Conservation (phyloP, 768 basidiomycete species). For the Coprinellus micaceus region DNA sequence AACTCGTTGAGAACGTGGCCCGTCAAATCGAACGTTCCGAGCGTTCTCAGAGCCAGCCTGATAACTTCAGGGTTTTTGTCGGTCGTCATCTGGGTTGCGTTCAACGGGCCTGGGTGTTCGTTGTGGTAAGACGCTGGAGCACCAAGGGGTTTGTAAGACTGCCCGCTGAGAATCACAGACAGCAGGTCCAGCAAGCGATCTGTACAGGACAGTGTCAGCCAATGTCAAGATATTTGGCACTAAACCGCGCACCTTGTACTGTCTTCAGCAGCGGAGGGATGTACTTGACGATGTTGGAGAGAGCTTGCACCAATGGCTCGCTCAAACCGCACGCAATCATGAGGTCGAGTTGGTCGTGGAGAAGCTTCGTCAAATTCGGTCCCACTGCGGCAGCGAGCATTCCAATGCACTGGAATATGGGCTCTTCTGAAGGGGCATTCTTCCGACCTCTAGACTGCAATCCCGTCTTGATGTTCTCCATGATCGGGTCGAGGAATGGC, state of each 20-base stretch:
- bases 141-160: slow-evolving; percentile 84
- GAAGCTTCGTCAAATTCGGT: slow-evolving; percentile 88
- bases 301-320: slow-evolving; percentile 80
- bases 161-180: slow-evolving; percentile 76
- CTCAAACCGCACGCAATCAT: slow-evolving; percentile 95
- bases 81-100: slow-evolving; percentile 44
- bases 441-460: slow-evolving; percentile 82
- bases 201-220: slow-evolving; percentile 24
- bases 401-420: slow-evolving; percentile 96
- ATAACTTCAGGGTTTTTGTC: slow-evolving; percentile 66
- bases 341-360: slow-evolving; percentile 94
- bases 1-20: slow-evolving; percentile 96
- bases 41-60: slow-evolving; percentile 78
- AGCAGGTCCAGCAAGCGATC: slow-evolving; percentile 88
- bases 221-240: background rate
- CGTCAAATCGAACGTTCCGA: slow-evolving; percentile 92
- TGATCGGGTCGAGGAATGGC: slow-evolving; percentile 88
- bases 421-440: slow-evolving; percentile 89
- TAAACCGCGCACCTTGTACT: slow-evolving; percentile 72
- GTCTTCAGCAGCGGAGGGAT: slow-evolving; percentile 89
- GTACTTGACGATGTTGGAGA: slow-evolving; percentile 77
- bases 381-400: slow-evolving; percentile 96
- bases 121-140: slow-evolving; percentile 63
- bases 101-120: slow-evolving; percentile 52
- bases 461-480: slow-evolving; percentile 86